Evolutionary conservation across 352 stramenopile genomes (phyloP), one percentile per base, ranked within the genome.

Genomic region (Phytophthora citrophthora): DNA sequence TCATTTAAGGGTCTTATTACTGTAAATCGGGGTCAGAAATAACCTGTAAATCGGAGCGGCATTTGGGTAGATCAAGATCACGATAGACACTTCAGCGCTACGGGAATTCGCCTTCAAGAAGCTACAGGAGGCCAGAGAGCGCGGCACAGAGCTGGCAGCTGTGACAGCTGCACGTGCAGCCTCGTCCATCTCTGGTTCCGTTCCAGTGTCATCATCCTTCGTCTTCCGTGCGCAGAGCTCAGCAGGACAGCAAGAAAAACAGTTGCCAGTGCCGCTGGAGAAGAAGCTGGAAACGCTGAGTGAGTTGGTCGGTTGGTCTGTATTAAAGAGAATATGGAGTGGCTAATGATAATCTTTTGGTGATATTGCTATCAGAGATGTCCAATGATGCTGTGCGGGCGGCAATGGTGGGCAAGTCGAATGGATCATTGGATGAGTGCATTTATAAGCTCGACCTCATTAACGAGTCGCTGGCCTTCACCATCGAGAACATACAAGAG

Each of bases 401-500:
- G 26, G 50, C 61, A 5, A 36, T 86, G 49, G 59, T 59, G 0
- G 73, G 67, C 23, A 79, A 66, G 26, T 66, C 72, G 24, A 68
- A 57, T 4, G 73, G 76, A 7, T 61, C 68, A 18, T 54, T 90
- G 29, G 76, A 82, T 40, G 70, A 72, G 23, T 77, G 68, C 31
- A 75, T 90, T 45, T 79, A 85, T 68, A 90, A 91, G 48, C 70
- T 93, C 55, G 82, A 93, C 54, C 77, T 90, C 43, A 86, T 91
- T 57, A 91, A 91, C 55, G 84, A 93, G 55, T 93, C 84, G 41
- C 64, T 93, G 43, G 82, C 82, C 10, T 93, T 90, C 54, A 90
- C 82, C 9, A 91, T 93, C 45, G 84, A 91, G 39, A 91, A 91
- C 53, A 83, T 91, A 40, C 82, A 90, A 73, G 84, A 91, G 58